Evolutionary conservation across 1,139 yeast species (phyloP).

Genomic region (Candida pseudocylindracea): DNA sequence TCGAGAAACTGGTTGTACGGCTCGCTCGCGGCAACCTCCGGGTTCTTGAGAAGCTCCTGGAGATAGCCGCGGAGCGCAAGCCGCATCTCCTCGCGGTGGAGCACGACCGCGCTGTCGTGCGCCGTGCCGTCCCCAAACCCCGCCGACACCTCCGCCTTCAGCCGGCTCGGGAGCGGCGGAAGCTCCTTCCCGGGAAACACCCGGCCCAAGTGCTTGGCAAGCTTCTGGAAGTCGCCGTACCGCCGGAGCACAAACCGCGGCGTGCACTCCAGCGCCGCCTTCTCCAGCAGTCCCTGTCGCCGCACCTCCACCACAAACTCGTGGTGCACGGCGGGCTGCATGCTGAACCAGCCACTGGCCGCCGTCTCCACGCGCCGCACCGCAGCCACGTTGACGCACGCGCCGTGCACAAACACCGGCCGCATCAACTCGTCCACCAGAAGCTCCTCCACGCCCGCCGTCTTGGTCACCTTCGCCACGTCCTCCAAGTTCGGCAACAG

Average conservation of each 20-base stretch:
- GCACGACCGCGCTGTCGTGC: conserved; percentile 1
- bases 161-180: conserved; percentile 20
- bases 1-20: conserved; percentile 29
- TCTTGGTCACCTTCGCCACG: conserved; percentile 11
- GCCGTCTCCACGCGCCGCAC: conserved; percentile 10
- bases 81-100: conserved; percentile 39
- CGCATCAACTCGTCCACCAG: conserved; percentile 13
- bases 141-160: conserved; percentile 14
- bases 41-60: conserved; percentile 23
- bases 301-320: conserved; percentile 20
- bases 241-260: conserved; percentile 31
- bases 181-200: too few species aligned
- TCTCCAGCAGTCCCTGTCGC: too few species aligned
- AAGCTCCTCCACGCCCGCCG: conserved; percentile 2
- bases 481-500: conserved; percentile 30
- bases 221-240: conserved; percentile 39
- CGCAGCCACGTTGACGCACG: conserved; percentile 42
- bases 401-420: conserved; percentile 28
- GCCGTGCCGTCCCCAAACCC: not conserved
- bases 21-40: conserved; percentile 30
- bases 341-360: too few species aligned
- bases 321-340: conserved; percentile 9
- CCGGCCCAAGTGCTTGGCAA: conserved; percentile 24
- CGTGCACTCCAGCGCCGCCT: too few species aligned
- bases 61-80: conserved; percentile 58